These are phyloP conservation scores for thale cress (Arabidopsis thaliana) DNA, from an alignment of 345 rosid genomes.

Conservation along the genomic window TAIR10.1 NC_003074.8:21071001-21071500, in stretches of 20 bases:
- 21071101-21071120: not conserved
- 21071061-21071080: not conserved
- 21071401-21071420: slow-evolving; percentile 48
- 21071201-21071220: slow-evolving; percentile 53
- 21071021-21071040: not conserved
- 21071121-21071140: not conserved
- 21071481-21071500: slow-evolving; percentile 54
- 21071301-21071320: slow-evolving; percentile 63
- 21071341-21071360: slow-evolving; percentile 32
- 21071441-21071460: not conserved
- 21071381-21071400: slow-evolving; percentile 62
- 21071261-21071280: slow-evolving; percentile 68
- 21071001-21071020: not conserved
- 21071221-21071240: slow-evolving; percentile 80
- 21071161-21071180: not conserved
- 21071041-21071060: not conserved
- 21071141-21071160: not conserved
- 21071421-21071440: slow-evolving; percentile 8
- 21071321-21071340: slow-evolving; percentile 50
- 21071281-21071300: slow-evolving; percentile 71
- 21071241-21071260: slow-evolving; percentile 85
- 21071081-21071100: not conserved
- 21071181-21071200: not conserved
- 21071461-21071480: not conserved
- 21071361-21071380: slow-evolving; percentile 51